Conservation (phyloP, 768 basidiomycete species). For the Leucocoprinus sp. region DNA sequence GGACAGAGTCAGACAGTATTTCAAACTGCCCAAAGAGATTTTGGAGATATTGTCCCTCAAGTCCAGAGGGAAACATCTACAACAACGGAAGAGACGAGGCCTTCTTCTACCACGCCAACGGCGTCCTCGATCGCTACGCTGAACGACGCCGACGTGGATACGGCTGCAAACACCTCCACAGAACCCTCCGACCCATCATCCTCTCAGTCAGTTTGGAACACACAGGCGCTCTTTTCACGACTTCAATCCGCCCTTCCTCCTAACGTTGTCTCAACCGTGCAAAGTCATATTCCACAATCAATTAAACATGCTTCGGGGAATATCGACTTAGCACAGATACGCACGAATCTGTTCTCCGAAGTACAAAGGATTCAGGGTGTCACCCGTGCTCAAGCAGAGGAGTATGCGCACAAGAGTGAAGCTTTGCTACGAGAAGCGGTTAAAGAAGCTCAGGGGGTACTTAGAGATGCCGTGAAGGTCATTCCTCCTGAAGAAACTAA, state of each 20-base stretch:
- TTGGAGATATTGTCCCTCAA: constrained; percentile 65
- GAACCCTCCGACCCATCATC: neutral
- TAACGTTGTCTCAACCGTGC: constrained; percentile 60
- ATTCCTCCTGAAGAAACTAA: constrained; percentile 65
- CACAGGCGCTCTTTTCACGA: constrained; percentile 53
- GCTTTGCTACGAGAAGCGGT: constrained; percentile 56
- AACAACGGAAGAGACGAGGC: constrained; percentile 1
- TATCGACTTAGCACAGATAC: constrained; percentile 63
- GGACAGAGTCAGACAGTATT: constrained; percentile 61
- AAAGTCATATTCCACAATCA: constrained; percentile 59
- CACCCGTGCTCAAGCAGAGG: constrained; percentile 71
- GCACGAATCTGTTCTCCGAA: constrained; percentile 53
- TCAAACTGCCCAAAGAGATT: constrained; percentile 63
- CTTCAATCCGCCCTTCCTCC: constrained; percentile 71
- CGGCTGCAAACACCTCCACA: neutral
- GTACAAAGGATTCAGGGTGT: constrained; percentile 71
- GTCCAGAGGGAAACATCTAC: constrained; percentile 54
- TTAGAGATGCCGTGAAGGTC: constrained; percentile 87
- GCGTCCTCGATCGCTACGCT: constrained; percentile 13
- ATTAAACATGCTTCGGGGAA: constrained; percentile 53
- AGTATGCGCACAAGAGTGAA: constrained; percentile 74
- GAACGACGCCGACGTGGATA: neutral
- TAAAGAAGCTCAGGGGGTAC: constrained; percentile 72
- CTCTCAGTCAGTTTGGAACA: constrained; percentile 19
- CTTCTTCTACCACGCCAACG: constrained; percentile 4